Base-by-base conservation (phyloP, 73 alveolate species). In the Stentor roeselii region DNA sequence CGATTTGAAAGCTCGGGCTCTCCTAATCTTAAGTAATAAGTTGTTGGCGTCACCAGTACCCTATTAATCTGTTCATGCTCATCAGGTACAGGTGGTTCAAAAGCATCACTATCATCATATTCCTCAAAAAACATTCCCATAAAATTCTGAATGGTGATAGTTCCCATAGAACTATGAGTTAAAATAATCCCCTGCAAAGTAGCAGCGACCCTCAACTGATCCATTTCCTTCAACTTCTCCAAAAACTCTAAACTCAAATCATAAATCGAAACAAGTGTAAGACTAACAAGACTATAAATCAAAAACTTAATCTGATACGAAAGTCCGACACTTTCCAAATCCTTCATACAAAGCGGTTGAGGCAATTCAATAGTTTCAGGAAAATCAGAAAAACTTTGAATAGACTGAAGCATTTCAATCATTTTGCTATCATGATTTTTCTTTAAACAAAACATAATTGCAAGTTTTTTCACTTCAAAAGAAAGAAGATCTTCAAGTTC, bases 1-100 rank as follows among this genome's bases (percentile, higher is more conserved):
- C 86, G 89, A 82, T 92, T 94, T 21, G 90, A 61, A 39, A 82
- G 82, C 82, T 88, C 93, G 6, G 90, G 90, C 27, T 67, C 80
- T 67, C 80, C 80, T 67, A 32, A 15, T 1, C n/a, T 21, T 30
- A 32, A 21, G 34, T 67, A 67, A 30, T 14, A n/a, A 32, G 80
- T 67, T 21, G 80, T 67, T 2, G 80, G 80, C 27, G 80, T 67
- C 34, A 67, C 42, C 37, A 67, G 37, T 27, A 67, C 0, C 1
- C 80, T n/a, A 2, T 67, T 67, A 30, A 67, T 67, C 34, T 36
- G 11, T 67, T 67, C 80, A 2, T 67, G 34, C 27, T 32, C 80
- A 21, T n/a, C 50, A 27, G 41, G 41, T 14, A 67, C 34, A 1
- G 21, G 15, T 0, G 37, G 27, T 14, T 15, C 27, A 67, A 67